phyloP scores from a whole-genome alignment of 306 rosid genomes.

The Sicyos baderoa region DNA sequence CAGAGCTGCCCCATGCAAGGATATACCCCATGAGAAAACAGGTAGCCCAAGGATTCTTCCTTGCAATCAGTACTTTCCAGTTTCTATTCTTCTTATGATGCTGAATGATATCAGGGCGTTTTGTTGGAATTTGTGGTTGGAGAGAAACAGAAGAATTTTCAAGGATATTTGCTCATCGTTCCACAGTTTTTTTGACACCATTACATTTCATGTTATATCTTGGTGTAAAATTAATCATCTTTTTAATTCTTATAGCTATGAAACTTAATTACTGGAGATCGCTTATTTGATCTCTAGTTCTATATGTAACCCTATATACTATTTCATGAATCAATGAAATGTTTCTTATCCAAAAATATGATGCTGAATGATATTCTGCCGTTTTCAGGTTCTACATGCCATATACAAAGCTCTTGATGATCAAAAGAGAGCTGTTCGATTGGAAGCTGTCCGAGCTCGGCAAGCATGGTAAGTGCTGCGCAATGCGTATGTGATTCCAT shows the following conservation, averaged over 20 bases:
- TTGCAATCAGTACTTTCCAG: background rate
- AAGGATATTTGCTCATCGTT: too few relatives aligned
- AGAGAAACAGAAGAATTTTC: too few relatives aligned
- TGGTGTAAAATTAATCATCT: too few relatives aligned
- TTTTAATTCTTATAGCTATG: too few relatives aligned
- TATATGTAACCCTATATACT: too few relatives aligned
- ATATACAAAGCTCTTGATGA: slow-evolving; percentile 61
- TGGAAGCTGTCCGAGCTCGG: slow-evolving; percentile 75
- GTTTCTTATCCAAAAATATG: too few relatives aligned
- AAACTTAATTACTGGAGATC: too few relatives aligned
- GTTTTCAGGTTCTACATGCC: slow-evolving; percentile 47
- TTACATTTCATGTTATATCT: too few relatives aligned
- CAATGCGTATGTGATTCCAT: background rate
- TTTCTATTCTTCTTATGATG: background rate
- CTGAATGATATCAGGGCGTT: background rate
- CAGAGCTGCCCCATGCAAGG: slow-evolving; percentile 65
- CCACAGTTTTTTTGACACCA: too few relatives aligned
- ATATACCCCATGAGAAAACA: slow-evolving; percentile 77
- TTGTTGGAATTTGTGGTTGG: too few relatives aligned
- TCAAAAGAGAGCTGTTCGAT: slow-evolving; percentile 67
- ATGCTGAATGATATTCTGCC: background rate
- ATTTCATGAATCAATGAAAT: too few relatives aligned
- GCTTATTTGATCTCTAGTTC: too few relatives aligned
- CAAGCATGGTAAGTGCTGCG: slow-evolving; percentile 63
- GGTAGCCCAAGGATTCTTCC: slow-evolving; percentile 40